phyloP scores from a whole-genome alignment of 345 rosid species.

The Geranium brycei region DNA sequence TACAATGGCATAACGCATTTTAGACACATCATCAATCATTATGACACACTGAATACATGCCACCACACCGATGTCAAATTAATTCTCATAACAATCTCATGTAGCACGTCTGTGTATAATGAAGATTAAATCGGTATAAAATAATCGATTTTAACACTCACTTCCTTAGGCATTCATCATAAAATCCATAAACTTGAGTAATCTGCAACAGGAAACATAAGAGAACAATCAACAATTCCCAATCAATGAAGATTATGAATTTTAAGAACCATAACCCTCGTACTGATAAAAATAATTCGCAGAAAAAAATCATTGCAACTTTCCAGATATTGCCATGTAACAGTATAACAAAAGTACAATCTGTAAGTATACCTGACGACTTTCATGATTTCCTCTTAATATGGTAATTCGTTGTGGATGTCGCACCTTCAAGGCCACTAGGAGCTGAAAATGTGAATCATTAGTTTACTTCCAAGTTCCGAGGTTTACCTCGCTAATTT shows the following conservation, averaged over 20 bases:
- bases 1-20: too few relatives aligned
- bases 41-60: too few relatives aligned
- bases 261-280: constrained; percentile 4
- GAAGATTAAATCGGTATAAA: too few relatives aligned
- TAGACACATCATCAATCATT: too few relatives aligned
- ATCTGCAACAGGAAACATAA: constrained; percentile 45
- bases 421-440: constrained; percentile 82
- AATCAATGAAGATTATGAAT: neutral
- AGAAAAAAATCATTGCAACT: neutral
- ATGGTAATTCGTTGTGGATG: constrained; percentile 84
- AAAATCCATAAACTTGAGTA: constrained; percentile 97
- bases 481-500: neutral
- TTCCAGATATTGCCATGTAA: neutral
- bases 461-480: neutral
- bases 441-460: constrained; percentile 36
- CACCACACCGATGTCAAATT: too few relatives aligned
- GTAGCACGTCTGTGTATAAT: too few relatives aligned
- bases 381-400: constrained; percentile 94
- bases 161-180: constrained; percentile 97
- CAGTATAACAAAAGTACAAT: neutral
- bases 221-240: constrained; percentile 6
- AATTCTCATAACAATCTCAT: too few relatives aligned
- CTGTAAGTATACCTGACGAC: constrained; percentile 66
- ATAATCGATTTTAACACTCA: constrained; percentile 28
- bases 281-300: neutral